Base-by-base conservation (phyloP, 495 filamentous ascomycete genomes). In the Penicillium maclennaniae region DNA sequence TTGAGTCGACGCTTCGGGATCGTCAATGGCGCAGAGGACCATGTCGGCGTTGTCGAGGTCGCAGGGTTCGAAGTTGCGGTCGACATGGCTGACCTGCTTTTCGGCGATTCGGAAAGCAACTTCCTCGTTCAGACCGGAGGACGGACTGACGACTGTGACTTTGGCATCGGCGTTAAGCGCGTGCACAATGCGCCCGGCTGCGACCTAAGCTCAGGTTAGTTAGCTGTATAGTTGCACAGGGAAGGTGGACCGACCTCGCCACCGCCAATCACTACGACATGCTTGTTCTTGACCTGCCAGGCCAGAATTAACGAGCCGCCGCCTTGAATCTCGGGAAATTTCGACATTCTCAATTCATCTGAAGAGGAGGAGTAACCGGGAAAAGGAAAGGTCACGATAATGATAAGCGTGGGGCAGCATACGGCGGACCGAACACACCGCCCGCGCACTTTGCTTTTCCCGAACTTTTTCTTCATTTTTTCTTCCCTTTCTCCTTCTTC, bases 231-330 rank as follows among this genome's bases (percentile, higher is more conserved):
- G 10, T 26, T 34, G 21, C 25, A 17, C 4, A 15, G 3, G 12
- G 26, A n/a, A 23, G 1, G 1, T 38, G 16, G 40, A 49, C 74
- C 59, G 70, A 95, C 92, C 78, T 97, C 91, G 65, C 93, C 93
- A 55, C 93, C 93, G 51, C 93, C 93, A 7, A 98, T 80, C 2
- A 98, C 88, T 10, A 98, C 69, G 4, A 97, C 83, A 53, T 79
- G 75, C 65, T 92, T 96, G 63, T 85, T 81, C 62, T 82, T 87
- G 52, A 93, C 80, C 73, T 97, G 93, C 90, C 91, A 98, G 59
- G 93, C 93, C 43, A 98, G 72, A 50, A 97, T 90, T 52, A 98
- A 73, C 37, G 92, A 97, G 39, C 92, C 93, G 46, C 92, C 92
- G 37, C 88, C 87, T 68, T 96, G 85, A 20, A 97, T 78, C 47